A percentile compares a stretch with the other conserved stretches of the same genome.
phyloP scores from a whole-genome alignment of 2,329 filamentous ascomycete genomes.

The Colletotrichum sojae region DNA sequence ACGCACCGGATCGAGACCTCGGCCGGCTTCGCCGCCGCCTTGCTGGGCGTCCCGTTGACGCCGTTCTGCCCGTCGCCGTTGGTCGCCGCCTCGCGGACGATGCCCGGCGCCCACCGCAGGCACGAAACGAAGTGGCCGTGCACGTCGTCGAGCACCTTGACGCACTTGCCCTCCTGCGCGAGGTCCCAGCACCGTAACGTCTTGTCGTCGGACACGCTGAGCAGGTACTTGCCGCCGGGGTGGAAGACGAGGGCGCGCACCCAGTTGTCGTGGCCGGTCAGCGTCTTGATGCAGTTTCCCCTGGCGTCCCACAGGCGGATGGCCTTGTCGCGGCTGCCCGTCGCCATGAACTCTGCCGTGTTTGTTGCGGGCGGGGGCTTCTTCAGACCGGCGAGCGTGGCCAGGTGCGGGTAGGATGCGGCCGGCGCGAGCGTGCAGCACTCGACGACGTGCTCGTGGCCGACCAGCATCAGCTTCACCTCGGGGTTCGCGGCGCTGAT shows the following conservation, averaged over 20 bases:
- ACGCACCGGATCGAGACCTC: conserved; percentile 83
- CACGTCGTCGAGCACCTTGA: conserved; percentile 82
- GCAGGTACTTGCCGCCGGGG: conserved; percentile 89
- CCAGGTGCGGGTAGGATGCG: conserved; percentile 81
- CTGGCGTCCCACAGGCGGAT: conserved; percentile 91
- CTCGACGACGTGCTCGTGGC: conserved; percentile 88
- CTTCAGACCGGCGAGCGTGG: conserved; percentile 84
- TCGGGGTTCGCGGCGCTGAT: conserved; percentile 78
- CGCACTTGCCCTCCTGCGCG: conserved; percentile 89
- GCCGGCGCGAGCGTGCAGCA: conserved; percentile 91
- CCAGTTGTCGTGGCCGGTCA: conserved; percentile 95
- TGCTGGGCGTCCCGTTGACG: conserved; percentile 59
- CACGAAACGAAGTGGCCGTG: conserved; percentile 90
- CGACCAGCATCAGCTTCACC: conserved; percentile 83
- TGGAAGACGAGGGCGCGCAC: conserved; percentile 89
- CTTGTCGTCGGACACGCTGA: conserved; percentile 91
- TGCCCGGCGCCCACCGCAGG: conserved; percentile 87
- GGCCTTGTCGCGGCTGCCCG: conserved; percentile 89
- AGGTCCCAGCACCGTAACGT: conserved; percentile 95
- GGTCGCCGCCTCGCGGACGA: conserved; percentile 71
- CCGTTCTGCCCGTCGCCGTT: conserved; percentile 57
- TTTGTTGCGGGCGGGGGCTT: conserved; percentile 82
- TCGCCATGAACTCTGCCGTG: conserved; percentile 89
- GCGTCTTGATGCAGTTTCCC: conserved; percentile 86
- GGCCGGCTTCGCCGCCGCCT: conserved; percentile 58